Conservation (phyloP, 306 rosid species). For the Fagus crenata region DNA sequence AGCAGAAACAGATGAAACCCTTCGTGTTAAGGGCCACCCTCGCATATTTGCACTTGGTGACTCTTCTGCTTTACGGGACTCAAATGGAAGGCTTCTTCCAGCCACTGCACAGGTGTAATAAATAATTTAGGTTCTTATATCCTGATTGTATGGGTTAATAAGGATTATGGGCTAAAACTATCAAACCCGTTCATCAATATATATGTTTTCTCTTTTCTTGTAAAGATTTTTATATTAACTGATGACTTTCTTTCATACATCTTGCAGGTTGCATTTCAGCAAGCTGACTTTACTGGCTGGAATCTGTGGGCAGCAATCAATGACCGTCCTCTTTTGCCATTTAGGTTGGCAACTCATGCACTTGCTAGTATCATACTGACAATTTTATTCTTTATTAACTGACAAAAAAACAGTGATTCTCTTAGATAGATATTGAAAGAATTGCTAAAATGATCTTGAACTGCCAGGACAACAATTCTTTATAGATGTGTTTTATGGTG, state of each 20-base stretch:
- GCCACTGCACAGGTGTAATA: constrained; percentile 83
- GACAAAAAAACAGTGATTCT: too few relatives aligned
- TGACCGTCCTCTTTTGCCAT: constrained; percentile 91
- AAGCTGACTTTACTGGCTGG: constrained; percentile 97
- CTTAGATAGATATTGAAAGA: too few relatives aligned
- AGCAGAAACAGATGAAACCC: constrained; percentile 93
- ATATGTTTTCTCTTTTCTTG: background rate
- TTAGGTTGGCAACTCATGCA: constrained; percentile 46
- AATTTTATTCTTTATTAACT: background rate
- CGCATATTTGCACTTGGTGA: constrained; percentile 96
- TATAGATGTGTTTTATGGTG: too few relatives aligned
- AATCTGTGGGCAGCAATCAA: constrained; percentile 98
- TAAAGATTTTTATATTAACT: constrained; percentile 9
- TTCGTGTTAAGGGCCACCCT: constrained; percentile 98
- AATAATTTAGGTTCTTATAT: constrained; percentile 12
- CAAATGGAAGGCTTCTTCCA: constrained; percentile 86
- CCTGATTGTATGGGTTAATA: background rate
- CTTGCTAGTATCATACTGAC: constrained; percentile 21
- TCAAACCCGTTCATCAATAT: background rate
- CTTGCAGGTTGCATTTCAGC: constrained; percentile 90
- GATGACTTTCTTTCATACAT: constrained; percentile 27
- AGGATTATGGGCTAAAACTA: constrained; percentile 7
- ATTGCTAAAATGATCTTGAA: too few relatives aligned
- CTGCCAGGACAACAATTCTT: too few relatives aligned
- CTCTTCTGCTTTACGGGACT: constrained; percentile 78